Percentiles rank a stretch among this genome's conserved stretches.
phyloP scores from a whole-genome alignment of 257 asterid genomes.

The Gentiana macrophylla region DNA sequence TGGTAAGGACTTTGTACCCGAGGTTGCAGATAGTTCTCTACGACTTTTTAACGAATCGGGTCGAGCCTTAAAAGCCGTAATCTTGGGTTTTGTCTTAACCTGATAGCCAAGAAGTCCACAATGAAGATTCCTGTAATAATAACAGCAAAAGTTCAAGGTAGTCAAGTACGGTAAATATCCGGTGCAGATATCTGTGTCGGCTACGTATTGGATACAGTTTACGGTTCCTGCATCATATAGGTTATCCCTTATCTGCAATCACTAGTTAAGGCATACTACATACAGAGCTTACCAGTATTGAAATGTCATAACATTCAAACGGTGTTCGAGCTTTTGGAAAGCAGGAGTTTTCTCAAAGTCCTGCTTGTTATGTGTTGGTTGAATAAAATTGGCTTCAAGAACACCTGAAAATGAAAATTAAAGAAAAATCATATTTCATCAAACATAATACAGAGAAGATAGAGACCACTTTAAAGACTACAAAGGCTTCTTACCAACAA shows the following conservation, averaged over 20 bases:
- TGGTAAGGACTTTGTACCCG: constrained; percentile 20
- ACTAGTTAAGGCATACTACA: background rate
- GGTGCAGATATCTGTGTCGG: too few species aligned
- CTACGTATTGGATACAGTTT: too few species aligned
- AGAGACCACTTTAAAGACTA: constrained; percentile 5
- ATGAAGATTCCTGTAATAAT: constrained; percentile 25
- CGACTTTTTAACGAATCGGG: constrained; percentile 15
- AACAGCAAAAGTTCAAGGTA: background rate
- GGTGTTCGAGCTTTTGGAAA: constrained; percentile 83
- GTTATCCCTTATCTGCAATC: background rate
- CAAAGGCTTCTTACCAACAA: constrained; percentile 64
- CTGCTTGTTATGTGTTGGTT: constrained; percentile 88
- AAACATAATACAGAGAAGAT: constrained; percentile 3
- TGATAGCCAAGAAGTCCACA: constrained; percentile 78
- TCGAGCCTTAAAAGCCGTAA: constrained; percentile 16
- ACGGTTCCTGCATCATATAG: too few species aligned
- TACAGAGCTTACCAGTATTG: constrained; percentile 70
- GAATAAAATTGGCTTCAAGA: constrained; percentile 80
- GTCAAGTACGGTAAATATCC: background rate
- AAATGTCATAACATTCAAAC: constrained; percentile 71
- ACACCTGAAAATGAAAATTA: constrained; percentile 37
- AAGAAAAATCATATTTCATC: constrained; percentile 5
- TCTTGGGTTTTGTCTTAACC: constrained; percentile 24
- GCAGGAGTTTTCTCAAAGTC: constrained; percentile 87
- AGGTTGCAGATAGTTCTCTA: constrained; percentile 24